A percentile compares a stretch with the other conserved stretches of the same genome.
These are phyloP conservation scores for Aspergillus steynii DNA, from an alignment of 495 filamentous ascomycete genomes.

Conservation along the genomic window DNA sequence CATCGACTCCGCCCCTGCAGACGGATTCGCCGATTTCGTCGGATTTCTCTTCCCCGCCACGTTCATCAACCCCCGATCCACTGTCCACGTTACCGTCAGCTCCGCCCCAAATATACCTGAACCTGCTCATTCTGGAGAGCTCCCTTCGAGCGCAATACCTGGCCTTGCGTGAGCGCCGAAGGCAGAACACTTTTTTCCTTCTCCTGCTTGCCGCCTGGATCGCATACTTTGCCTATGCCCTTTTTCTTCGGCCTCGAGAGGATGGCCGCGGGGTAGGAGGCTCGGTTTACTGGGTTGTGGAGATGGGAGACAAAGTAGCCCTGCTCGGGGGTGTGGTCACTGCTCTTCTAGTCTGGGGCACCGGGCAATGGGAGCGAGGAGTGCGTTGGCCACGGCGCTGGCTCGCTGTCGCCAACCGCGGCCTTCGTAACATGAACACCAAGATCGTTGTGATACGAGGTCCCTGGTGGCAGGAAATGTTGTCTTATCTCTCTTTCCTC, in stretches of 20 bases:
- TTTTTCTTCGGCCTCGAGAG: slow-evolving; percentile 87
- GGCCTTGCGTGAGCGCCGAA: slow-evolving; percentile 78
- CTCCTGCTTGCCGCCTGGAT: slow-evolving; percentile 77
- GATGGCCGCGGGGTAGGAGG: slow-evolving; percentile 89
- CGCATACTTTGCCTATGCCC: slow-evolving; percentile 75
- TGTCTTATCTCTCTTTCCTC: slow-evolving; percentile 69
- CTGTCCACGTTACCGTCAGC: slow-evolving; percentile 80
- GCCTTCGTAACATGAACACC: slow-evolving; percentile 87
- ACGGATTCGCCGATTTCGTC: slow-evolving; percentile 31
- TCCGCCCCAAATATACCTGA: slow-evolving; percentile 97
- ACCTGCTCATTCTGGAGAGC: slow-evolving; percentile 94
- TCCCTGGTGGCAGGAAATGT: slow-evolving; percentile 75
- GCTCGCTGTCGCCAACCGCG: slow-evolving; percentile 84
- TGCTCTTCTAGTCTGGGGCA: slow-evolving; percentile 81
- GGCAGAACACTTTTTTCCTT: slow-evolving; percentile 95
- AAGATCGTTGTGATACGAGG: slow-evolving; percentile 89
- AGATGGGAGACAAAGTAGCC: slow-evolving; percentile 81
- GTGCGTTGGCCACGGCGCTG: slow-evolving; percentile 93
- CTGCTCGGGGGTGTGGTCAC: slow-evolving; percentile 86
- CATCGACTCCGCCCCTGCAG: slow-evolving; percentile 34
- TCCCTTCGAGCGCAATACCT: slow-evolving; percentile 92
- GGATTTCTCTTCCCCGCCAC: slow-evolving; percentile 36
- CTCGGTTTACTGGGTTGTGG: slow-evolving; percentile 92
- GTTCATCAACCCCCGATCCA: slow-evolving; percentile 62
- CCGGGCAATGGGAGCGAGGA: slow-evolving; percentile 92